Base-by-base conservation (phyloP, 345 rosid species). In the Eutrema yunnanense region DNA sequence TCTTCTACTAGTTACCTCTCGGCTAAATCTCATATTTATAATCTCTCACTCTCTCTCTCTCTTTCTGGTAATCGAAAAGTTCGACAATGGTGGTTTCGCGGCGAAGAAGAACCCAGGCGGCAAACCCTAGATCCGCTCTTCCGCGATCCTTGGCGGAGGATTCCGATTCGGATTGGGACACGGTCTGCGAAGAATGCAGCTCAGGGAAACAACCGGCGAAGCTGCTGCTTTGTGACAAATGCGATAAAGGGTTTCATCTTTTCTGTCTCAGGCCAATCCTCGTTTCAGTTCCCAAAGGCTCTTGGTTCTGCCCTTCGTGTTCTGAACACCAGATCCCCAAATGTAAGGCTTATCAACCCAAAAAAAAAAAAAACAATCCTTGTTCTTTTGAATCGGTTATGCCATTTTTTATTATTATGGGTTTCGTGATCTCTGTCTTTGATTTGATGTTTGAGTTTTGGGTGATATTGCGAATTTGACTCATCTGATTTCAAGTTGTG, bases 201-300 rank as follows among this genome's bases (percentile, higher is more conserved):
- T 84, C 88, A 5, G 98, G 96, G 44, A 86, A 84, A 56, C 81
- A 56, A 33, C 79, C 87, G 1, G 77, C 83, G 19, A 82, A 94
- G 87, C 83, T 91, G 46, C 83, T 94, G 2, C 82, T 94, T n/a
- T 94, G 98, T 54, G 98, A 91, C 66, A 86, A 82, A 59, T 94
- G 98, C 64, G 91, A 94, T 11, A 79, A 82, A 68, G 98, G 97
- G 13, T 88, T 74, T 75, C 98, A 94, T 79, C 77, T 88, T 14
- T 89, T 85, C 70, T 94, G 98, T 84, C 86, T 91, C 37, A 81
- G 88, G 48, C 98, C 98, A 37, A 85, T 94, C 71, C 96, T 94
- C 65, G 92, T 76, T 30, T 79, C 92, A 6, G 90, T 94, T 11
- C 98, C 97, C 22, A 91, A 85, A 72, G 96, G 97, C 41, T 83